These are phyloP conservation scores for Geranium incanum DNA, from an alignment of 441 rosid genomes.

Conservation along the genomic window DNA sequence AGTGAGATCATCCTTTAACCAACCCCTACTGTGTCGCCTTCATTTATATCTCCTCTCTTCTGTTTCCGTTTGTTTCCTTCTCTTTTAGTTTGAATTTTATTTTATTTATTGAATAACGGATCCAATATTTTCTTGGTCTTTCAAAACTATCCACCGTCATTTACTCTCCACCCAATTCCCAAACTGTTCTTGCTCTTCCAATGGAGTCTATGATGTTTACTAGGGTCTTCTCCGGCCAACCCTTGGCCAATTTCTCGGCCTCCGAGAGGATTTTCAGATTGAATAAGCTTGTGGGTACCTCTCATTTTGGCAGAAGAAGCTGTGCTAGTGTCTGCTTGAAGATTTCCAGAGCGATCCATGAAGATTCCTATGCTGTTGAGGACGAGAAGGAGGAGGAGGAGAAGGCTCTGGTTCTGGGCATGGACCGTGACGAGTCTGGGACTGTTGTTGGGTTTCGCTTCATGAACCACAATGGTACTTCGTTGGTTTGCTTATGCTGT, in stretches of 20 bases:
- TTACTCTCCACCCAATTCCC: neutral
- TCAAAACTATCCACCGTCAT: neutral
- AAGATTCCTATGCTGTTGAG: constrained; percentile 26
- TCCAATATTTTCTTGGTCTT: neutral
- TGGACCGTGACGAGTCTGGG: constrained; percentile 56
- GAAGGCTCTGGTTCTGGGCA: constrained; percentile 33
- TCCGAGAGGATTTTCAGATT: constrained; percentile 9
- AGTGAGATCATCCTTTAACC: no score
- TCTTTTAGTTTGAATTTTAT: no score
- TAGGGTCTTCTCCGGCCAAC: constrained; percentile 19
- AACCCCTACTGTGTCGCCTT: no score
- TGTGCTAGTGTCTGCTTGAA: constrained; percentile 23
- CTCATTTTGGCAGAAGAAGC: constrained; percentile 20
- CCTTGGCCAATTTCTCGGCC: constrained; percentile 11
- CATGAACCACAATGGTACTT: constrained; percentile 43
- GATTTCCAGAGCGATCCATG: constrained; percentile 22
- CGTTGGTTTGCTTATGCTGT: neutral
- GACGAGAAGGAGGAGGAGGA: constrained; percentile 20
- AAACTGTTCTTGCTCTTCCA: neutral
- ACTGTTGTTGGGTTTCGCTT: constrained; percentile 55
- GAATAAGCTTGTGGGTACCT: constrained; percentile 21
- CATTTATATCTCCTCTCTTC: no score
- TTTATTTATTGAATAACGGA: neutral
- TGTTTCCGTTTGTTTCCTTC: no score
- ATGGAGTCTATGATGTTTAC: constrained; percentile 43